Conservation (phyloP, 345 rosid genomes). For the Linum trigynum region DNA sequence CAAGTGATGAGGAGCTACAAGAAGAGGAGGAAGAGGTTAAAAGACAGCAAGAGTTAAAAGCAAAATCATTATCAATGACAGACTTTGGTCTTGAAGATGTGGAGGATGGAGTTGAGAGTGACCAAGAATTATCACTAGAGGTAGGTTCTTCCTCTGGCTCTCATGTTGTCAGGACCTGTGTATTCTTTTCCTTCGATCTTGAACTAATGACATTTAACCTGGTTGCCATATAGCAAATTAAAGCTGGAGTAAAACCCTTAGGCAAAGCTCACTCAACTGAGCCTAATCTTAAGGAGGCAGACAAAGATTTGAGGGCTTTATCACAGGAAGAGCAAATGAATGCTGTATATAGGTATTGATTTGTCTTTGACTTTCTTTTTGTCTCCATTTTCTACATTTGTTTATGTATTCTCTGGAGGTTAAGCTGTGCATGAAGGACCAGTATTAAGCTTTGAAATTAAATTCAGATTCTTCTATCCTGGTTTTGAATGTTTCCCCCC, state of each 20-base stretch:
- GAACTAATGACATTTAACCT: constrained; percentile 1
- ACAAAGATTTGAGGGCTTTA: constrained; percentile 66
- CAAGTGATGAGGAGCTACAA: constrained; percentile 61
- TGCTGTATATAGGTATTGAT: constrained; percentile 55
- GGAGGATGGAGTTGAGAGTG: constrained; percentile 35
- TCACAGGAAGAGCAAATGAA: constrained; percentile 87
- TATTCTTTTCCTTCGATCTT: neutral
- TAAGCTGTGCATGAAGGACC: neutral
- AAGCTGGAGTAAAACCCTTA: constrained; percentile 27
- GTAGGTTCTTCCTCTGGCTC: constrained; percentile 22
- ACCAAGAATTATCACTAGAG: constrained; percentile 61
- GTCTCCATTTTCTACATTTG: neutral
- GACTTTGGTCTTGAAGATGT: constrained; percentile 67
- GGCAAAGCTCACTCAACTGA: constrained; percentile 16
- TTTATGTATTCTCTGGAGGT: neutral
- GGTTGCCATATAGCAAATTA: constrained; percentile 42
- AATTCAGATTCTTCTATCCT: neutral
- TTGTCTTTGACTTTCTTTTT: constrained; percentile 1
- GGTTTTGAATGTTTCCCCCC: too few species aligned
- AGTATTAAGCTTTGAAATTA: neutral
- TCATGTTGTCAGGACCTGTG: constrained; percentile 1
- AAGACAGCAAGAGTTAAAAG: constrained; percentile 40
- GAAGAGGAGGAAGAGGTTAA: constrained; percentile 62
- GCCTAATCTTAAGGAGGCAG: constrained; percentile 41
- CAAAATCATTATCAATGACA: constrained; percentile 39